These are phyloP conservation scores for Trypanosoma scelopori DNA, from an alignment of 208 protist genomes.

Conservation along the genomic window DNA sequence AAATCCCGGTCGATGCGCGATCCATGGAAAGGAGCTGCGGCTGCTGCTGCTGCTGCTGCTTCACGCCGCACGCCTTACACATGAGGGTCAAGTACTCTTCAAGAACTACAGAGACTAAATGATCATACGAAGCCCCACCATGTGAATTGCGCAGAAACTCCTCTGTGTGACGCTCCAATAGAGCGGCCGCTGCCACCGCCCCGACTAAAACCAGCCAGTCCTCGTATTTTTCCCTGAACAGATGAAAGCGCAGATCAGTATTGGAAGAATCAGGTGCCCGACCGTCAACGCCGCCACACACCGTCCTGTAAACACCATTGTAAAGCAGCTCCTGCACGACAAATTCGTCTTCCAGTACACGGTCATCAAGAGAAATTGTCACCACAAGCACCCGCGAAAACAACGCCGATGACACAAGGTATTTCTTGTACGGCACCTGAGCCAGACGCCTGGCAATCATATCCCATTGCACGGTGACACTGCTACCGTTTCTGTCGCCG, in stretches of 20 bases:
- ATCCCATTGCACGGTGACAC: not conserved
- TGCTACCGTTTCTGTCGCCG: not conserved
- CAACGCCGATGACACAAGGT: slow-evolving; percentile 41
- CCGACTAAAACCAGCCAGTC: slow-evolving; percentile 36
- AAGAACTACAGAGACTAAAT: slow-evolving; percentile 7
- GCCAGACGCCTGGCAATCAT: slow-evolving; percentile 24
- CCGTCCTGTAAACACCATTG: slow-evolving; percentile 10
- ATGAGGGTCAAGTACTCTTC: slow-evolving; percentile 21
- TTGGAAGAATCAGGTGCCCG: not conserved
- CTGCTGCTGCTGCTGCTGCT: not conserved
- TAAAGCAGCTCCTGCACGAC: slow-evolving; percentile 26
- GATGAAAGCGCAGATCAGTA: slow-evolving; percentile 20
- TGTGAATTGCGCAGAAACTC: slow-evolving; percentile 7
- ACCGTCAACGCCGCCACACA: slow-evolving; percentile 16
- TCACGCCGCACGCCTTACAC: not conserved
- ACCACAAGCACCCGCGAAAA: slow-evolving; percentile 53
- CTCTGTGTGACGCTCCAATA: slow-evolving; percentile 23
- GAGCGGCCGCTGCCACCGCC: slow-evolving; percentile 18
- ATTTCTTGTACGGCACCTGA: slow-evolving; percentile 34
- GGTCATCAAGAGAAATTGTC: slow-evolving; percentile 25
- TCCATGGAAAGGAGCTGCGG: not conserved
- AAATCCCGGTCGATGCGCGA: not conserved
- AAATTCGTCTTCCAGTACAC: slow-evolving; percentile 22
- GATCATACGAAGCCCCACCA: slow-evolving; percentile 9
- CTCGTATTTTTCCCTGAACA: slow-evolving; percentile 25